Percentiles rank a stretch among this genome's conserved stretches.
Conservation (phyloP, 306 rosid species). For the Acacia acuminata region DNA sequence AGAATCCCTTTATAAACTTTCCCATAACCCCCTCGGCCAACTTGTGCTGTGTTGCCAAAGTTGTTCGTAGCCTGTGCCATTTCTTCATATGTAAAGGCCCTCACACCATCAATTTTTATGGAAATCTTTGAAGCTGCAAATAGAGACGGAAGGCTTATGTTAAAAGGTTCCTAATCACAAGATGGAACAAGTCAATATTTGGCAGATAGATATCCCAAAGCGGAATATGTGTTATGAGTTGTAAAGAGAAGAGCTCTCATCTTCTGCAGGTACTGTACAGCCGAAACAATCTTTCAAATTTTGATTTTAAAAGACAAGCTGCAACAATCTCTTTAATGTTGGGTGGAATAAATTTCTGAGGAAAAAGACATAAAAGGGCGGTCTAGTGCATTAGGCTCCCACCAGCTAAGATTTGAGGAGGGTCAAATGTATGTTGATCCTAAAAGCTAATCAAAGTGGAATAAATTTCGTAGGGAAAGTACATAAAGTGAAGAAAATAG, state of each 20-base stretch:
- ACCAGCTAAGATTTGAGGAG: no score
- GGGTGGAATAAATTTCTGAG: not conserved
- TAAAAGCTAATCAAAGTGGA: no score
- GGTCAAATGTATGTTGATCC: no score
- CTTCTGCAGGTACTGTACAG: not conserved
- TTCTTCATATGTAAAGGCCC: conserved; percentile 55
- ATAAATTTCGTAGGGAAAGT: not conserved
- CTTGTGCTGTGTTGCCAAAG: conserved; percentile 52
- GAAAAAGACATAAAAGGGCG: not conserved
- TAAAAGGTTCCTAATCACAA: conserved; percentile 6
- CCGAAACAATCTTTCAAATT: not conserved
- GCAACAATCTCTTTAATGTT: not conserved
- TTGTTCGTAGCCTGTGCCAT: conserved; percentile 64
- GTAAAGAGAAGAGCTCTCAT: conserved; percentile 3
- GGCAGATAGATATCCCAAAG: not conserved
- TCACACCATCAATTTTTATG: conserved; percentile 61
- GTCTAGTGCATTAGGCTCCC: no score
- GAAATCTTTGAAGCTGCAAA: conserved; percentile 58
- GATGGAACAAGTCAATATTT: not conserved
- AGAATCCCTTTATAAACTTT: conserved; percentile 75
- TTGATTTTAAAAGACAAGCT: not conserved
- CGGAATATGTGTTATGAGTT: not conserved
- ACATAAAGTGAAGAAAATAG: not conserved
- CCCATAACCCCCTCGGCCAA: conserved; percentile 88
- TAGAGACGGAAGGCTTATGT: conserved; percentile 22